These are phyloP conservation scores for Aspergillus saccharolyticus DNA, from an alignment of 495 filamentous ascomycete species.

Conservation along the genomic window DNA sequence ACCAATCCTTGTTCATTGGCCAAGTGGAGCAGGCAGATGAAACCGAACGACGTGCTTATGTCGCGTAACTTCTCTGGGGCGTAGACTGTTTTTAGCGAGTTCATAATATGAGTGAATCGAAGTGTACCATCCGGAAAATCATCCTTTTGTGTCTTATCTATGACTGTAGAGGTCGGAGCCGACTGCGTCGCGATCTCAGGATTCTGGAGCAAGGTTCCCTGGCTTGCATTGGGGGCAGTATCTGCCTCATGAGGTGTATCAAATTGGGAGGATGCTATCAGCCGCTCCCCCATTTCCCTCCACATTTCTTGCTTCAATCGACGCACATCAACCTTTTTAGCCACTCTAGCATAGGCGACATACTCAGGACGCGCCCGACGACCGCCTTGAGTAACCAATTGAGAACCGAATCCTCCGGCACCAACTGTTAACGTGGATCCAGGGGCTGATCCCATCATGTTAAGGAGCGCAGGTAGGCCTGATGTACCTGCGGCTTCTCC, in stretches of 20 bases:
- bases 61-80: conserved; percentile 78
- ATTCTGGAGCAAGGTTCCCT: conserved; percentile 21
- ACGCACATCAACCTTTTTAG: conserved; percentile 98
- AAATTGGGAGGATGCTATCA: conserved; percentile 36
- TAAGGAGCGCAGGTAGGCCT: conserved; percentile 38
- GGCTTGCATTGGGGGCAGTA: conserved; percentile 18
- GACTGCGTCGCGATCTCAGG: conserved; percentile 31
- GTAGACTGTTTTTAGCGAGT: conserved; percentile 79
- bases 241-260: conserved; percentile 27
- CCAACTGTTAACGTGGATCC: conserved; percentile 24
- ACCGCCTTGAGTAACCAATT: conserved; percentile 82
- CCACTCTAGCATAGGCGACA: conserved; percentile 90
- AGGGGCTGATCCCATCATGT: conserved; percentile 43
- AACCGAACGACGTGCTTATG: conserved; percentile 95
- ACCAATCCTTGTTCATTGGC: conserved; percentile 95
- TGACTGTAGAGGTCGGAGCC: conserved; percentile 26
- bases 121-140: conserved; percentile 42
- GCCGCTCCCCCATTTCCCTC: conserved; percentile 67
- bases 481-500: conserved; percentile 33
- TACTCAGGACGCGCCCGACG: conserved; percentile 84
- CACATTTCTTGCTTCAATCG: conserved; percentile 94
- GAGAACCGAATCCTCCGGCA: conserved; percentile 73
- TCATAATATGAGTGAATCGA: conserved; percentile 88
- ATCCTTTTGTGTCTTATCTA: conserved; percentile 18
- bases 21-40: conserved; percentile 92